Percentiles rank a stretch among this genome's conserved stretches.
Conservation (phyloP, 225 moss, liverwort and hornwort species). For the Takakia lepidozioides region DNA sequence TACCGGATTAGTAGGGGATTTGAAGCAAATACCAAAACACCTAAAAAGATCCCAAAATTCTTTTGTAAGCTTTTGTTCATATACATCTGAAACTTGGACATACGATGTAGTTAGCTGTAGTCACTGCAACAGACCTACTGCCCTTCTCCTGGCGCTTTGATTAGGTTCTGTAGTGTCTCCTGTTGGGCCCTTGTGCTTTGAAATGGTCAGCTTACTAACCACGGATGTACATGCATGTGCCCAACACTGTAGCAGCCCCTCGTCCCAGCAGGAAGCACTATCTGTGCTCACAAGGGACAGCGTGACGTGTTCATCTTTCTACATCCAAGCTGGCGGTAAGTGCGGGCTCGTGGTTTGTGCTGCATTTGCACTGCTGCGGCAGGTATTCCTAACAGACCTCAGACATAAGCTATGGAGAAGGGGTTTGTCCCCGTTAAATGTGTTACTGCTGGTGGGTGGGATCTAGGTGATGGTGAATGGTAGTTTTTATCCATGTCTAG, state of each 20-base stretch:
- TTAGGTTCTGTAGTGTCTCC: background rate
- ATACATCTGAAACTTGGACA: background rate
- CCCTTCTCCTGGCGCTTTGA: no score
- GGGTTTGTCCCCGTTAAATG: slow-evolving; percentile 10
- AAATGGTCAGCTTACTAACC: slow-evolving; percentile 76
- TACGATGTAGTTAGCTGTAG: no score
- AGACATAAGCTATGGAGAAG: slow-evolving; percentile 64
- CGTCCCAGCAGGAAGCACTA: slow-evolving; percentile 93
- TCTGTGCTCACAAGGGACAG: slow-evolving; percentile 74
- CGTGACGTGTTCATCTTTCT: slow-evolving; percentile 51
- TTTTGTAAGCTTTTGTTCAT: no score
- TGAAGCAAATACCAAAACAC: no score
- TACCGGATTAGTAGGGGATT: background rate
- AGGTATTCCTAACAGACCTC: slow-evolving; percentile 95
- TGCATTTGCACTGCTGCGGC: slow-evolving; percentile 99
- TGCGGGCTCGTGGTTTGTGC: slow-evolving; percentile 88
- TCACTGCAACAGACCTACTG: no score
- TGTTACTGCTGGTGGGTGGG: background rate
- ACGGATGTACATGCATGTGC: slow-evolving; percentile 99
- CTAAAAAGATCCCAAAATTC: no score
- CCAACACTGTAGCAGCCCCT: slow-evolving; percentile 99
- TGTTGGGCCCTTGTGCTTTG: slow-evolving; percentile 27
- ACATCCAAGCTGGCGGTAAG: slow-evolving; percentile 89
- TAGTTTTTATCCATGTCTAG: no score
- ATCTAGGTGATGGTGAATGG: no score